Evolutionary conservation across 352 stramenopile genomes (phyloP).

Genomic region (Pythium rishiriense): DNA sequence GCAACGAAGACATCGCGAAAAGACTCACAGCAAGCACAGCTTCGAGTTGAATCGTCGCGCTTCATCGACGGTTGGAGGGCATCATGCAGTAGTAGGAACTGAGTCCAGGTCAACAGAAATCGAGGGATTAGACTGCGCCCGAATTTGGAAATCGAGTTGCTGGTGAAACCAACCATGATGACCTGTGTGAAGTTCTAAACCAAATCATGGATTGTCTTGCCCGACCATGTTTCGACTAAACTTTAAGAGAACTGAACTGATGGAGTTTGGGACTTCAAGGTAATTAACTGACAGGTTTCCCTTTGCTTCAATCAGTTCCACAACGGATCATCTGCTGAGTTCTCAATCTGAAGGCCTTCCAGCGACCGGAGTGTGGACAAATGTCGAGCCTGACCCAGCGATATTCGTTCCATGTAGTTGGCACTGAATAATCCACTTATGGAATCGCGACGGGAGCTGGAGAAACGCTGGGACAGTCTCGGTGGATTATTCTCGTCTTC

Average conservation of each 20-base stretch:
- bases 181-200: no score
- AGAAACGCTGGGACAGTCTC: conserved; percentile 23
- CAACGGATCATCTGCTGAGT: conserved; percentile 19
- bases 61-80: not conserved
- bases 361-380: conserved; percentile 15
- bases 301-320: conserved; percentile 15
- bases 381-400: conserved; percentile 25
- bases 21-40: not conserved
- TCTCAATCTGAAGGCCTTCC: conserved; percentile 20
- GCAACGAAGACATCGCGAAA: not conserved
- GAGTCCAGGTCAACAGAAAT: no score
- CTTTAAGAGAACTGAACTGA: no score
- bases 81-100: no score
- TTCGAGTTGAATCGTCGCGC: not conserved
- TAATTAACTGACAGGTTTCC: no score
- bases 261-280: no score
- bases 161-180: no score
- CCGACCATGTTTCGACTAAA: no score
- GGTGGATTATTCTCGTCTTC: not conserved
- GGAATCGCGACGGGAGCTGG: conserved; percentile 20
- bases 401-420: conserved; percentile 27
- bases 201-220: no score
- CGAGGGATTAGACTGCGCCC: no score
- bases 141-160: no score
- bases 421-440: conserved; percentile 23